Base-by-base conservation (phyloP, 2,329 filamentous ascomycete species). In the Aspergillus pseudoglaucus region DNA sequence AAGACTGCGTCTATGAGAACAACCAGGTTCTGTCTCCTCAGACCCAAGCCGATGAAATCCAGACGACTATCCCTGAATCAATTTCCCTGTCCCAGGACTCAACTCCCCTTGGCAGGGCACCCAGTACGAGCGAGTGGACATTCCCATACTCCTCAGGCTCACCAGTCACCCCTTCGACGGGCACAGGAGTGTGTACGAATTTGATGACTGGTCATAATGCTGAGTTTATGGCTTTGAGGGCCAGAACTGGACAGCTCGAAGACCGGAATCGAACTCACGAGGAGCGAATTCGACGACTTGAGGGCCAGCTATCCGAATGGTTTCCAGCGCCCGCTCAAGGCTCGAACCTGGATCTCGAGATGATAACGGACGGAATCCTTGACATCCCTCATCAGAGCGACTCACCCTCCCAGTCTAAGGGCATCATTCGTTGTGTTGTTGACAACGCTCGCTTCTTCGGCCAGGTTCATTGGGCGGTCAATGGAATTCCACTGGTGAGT, bases 381-480 rank as follows among this genome's bases (percentile, higher is more conserved):
- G 65, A 76, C 47, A 49, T 76, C 22, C 67, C 73, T 10, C 61
- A 61, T 44, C 71, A 77, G 23, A 62, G 54, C 20, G 56, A 59
- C 4, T 42, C 61, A 0, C 56, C 61, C 3, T 64, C 66, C 7
- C 58, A 69, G 20, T 40, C 53, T 10, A 58, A 64, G 2, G 56
- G 58, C 0, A 66, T 74, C 0, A 64, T 62, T 1, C 72, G 72
- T 6, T 71, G 70, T n/a, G 62, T 79, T 7, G 68, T 72, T 17
- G 76, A 64, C 51, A 84, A 83, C 56, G 75, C 74, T 0, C 71
- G 79, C 0, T 58, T 82, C 1, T 79, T 81, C 55, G 80, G 80
- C 0, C 72, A 75, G 46, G 78, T 73, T 45, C 77, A 80, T 54
- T 79, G 76, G 75, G 70, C 80, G n/a, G 4, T 23, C 78, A 75